phyloP scores from a whole-genome alignment of 2,329 filamentous ascomycete species.

The Talaromyces sp. region DNA sequence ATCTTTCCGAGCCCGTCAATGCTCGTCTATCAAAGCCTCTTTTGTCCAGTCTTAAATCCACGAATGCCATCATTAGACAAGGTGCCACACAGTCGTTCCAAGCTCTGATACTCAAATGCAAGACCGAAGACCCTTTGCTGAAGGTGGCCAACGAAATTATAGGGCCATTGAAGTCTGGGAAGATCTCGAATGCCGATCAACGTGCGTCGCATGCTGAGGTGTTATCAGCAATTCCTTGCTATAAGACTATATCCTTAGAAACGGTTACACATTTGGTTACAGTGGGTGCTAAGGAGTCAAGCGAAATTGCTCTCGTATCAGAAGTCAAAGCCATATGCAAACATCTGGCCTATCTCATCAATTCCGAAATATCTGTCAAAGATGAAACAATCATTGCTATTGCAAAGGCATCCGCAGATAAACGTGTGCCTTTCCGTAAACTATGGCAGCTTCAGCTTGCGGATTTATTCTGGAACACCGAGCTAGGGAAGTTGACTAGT shows the following conservation, averaged over 20 bases:
- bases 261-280: conserved; percentile 64
- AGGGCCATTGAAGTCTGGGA: conserved; percentile 74
- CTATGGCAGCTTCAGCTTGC: conserved; percentile 76
- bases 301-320: conserved; percentile 73
- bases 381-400: conserved; percentile 68
- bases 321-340: conserved; percentile 70
- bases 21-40: conserved; percentile 78
- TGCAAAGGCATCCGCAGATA: conserved; percentile 79
- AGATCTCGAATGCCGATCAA: conserved; percentile 80
- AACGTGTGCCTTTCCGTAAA: conserved; percentile 72
- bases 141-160: conserved; percentile 76
- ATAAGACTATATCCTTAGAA: conserved; percentile 61
- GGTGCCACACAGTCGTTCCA: conserved; percentile 74
- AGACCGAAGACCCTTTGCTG: conserved; percentile 56
- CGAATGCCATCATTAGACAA: conserved; percentile 71
- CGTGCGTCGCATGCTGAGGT: conserved; percentile 79
- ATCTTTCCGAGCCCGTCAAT: conserved; percentile 71
- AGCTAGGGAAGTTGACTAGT: conserved; percentile 47
- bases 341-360: conserved; percentile 61
- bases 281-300: conserved; percentile 78
- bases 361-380: conserved; percentile 59
- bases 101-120: conserved; percentile 62
- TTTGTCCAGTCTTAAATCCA: conserved; percentile 87
- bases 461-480: conserved; percentile 62
- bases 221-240: conserved; percentile 63